Evolutionary conservation across 2,329 filamentous ascomycete genomes (phyloP).

Genomic region (Stachybotrys elegans): DNA sequence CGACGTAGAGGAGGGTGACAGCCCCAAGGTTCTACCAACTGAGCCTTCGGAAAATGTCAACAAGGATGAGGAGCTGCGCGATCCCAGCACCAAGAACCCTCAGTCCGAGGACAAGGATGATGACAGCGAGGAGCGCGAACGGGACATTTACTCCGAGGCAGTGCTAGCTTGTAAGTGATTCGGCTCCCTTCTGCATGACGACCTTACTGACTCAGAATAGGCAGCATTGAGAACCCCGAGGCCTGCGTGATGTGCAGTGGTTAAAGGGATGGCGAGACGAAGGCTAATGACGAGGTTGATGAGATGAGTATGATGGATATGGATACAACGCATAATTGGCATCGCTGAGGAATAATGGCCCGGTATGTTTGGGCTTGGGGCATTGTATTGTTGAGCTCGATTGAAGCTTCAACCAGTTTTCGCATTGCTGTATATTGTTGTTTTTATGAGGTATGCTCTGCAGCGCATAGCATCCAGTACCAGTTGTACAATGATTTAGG

Average conservation of each 20-base stretch:
- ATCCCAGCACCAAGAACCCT: slow-evolving; percentile 43
- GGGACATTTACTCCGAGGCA: slow-evolving; percentile 92
- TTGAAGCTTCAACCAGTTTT: no score
- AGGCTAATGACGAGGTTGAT: slow-evolving; percentile 23
- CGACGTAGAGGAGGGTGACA: slow-evolving; percentile 70
- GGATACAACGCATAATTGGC: slow-evolving; percentile 14
- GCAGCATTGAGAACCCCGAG: slow-evolving; percentile 96
- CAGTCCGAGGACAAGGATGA: slow-evolving; percentile 72
- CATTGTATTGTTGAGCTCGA: slow-evolving; percentile 11
- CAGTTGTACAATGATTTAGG: no score
- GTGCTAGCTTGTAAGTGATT: slow-evolving; percentile 76
- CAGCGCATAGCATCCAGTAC: no score
- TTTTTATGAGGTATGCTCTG: no score
- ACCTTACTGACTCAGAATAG: slow-evolving; percentile 38
- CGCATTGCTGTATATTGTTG: no score
- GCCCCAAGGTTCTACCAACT: slow-evolving; percentile 70
- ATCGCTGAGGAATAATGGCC: slow-evolving; percentile 12
- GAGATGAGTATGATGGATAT: slow-evolving; percentile 23
- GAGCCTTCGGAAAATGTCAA: slow-evolving; percentile 60
- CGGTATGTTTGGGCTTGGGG: slow-evolving; percentile 13
- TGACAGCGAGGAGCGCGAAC: slow-evolving; percentile 70
- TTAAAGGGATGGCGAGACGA: slow-evolving; percentile 37
- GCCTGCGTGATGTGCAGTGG: slow-evolving; percentile 96
- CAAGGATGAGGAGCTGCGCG: slow-evolving; percentile 62
- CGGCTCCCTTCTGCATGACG: not conserved